Base-by-base conservation (phyloP, 2,329 filamentous ascomycete genomes). In the Pezicula neosporulosa region DNA sequence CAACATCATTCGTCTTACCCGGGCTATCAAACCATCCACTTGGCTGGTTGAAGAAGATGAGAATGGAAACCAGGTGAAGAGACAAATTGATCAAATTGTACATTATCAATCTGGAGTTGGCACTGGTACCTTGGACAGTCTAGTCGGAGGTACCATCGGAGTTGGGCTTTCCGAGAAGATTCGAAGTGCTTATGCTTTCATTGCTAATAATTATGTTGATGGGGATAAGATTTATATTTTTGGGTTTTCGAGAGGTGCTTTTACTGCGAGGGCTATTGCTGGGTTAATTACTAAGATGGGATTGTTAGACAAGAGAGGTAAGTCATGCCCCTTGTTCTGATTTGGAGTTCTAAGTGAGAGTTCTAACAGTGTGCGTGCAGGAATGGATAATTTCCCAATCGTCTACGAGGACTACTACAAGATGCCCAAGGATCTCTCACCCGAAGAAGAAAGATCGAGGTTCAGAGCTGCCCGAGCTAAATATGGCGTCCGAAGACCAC, bases 191-290 rank as follows among this genome's bases (percentile, higher is more conserved):
- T 76, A 76, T 56, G 63, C 66, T 16, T 76, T 76, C 51, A 56
- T 75, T 3, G 68, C 68, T 4, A 68, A 68, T 51, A 75, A 75
- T 53, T 74, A 72, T 51, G 53, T 57, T 13, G 50, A 49, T 3
- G 64, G 64, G 2, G 67, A 71, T 51, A 54, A 67, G 52, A 65
- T 70, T 45, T 59, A 62, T 52, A 49, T 68, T 16, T 52, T 66
- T 18, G 68, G 68, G 1, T 71, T 70, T 51, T 70, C 67, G 9
- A 57, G 69, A 13, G 69, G 69, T 0, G 69, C 68, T 1, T 71
- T 68, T 43, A 69, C 66, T 3, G 65, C 65, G 6, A 60, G 66
- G 30, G 64, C 65, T 21, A 61, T 69, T 37, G 63, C 62, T 18
- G 58, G 59, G 35, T 60, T 69, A 47, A 61, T 69, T 9, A 43